Base-by-base conservation (phyloP, 2,329 filamentous ascomycete species). In the Claviceps paspali region DNA sequence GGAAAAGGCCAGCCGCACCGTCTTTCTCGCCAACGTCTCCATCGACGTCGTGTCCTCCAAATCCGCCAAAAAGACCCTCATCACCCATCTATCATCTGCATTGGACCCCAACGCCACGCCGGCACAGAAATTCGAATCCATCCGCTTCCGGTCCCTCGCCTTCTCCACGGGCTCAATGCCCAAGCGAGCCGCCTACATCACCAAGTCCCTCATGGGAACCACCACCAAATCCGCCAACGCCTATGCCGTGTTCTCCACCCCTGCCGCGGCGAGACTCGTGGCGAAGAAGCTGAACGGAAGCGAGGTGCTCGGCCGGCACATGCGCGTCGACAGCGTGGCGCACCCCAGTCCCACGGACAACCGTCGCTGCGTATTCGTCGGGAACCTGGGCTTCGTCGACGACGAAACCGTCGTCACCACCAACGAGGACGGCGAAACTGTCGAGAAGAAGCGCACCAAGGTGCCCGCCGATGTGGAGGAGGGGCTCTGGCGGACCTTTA, bases 171-270 rank as follows among this genome's bases (percentile, higher is more conserved):
- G 67, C 26, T 67, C 76, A 12, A 71, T 95, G 39, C 91, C 91
- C 35, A 95, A 94, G 63, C 83, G 88, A 44, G 91, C 88, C n/a
- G 82, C 91, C 18, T 96, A 77, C 56, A 91, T 88, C 43, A 92
- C 84, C 49, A 86, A 87, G 55, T 79, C 86, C 18, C 67, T 96
- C 40, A 88, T 95, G 79, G 79, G 83, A 42, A 76, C 84, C 15
- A 98, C 92, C 1, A 91, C 88, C 1, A 84, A 83, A 51, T 92
- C 82, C 43, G 86, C 87, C 41, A 95, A 98, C 54, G 91, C 91
- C 33, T 98, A 98, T 54, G 84, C 73, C 22, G 86, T 98, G 34
- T 95, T 91, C 63, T 80, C 76, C 30, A 84, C 82, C 2, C 59
- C 73, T 1, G 64, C 73, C 7, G 84, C 82, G 3, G 86, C 85